Conservation (phyloP, 108 stramenopile genomes). For the Skeletonema grethae region DNA sequence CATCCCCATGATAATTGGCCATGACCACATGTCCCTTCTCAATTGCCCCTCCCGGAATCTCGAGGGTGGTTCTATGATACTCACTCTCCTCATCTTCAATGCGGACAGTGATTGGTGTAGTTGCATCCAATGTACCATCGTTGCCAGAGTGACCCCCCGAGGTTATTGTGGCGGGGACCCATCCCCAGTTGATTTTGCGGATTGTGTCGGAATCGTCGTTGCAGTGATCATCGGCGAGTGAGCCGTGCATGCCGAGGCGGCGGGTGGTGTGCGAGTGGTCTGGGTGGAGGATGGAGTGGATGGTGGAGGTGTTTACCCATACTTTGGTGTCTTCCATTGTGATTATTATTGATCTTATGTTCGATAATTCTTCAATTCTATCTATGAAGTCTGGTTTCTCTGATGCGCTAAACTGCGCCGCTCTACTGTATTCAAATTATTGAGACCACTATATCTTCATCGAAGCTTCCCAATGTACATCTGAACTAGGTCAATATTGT, state of each 20-base stretch:
- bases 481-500: too few species aligned
- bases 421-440: not conserved
- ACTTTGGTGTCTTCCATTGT: constrained; percentile 23
- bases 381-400: not conserved
- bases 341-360: too few species aligned
- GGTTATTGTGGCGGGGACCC: constrained; percentile 24
- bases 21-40: constrained; percentile 35
- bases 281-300: constrained; percentile 24
- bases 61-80: constrained; percentile 10
- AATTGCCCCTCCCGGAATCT: constrained; percentile 24
- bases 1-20: constrained; percentile 38
- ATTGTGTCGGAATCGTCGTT: not conserved
- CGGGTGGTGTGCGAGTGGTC: not conserved
- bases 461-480: too few species aligned
- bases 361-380: too few species aligned
- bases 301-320: constrained; percentile 20
- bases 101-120: constrained; percentile 11
- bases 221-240: not conserved
- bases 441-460: not conserved
- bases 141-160: constrained; percentile 7
- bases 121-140: constrained; percentile 12
- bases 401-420: not conserved
- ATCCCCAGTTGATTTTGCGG: constrained; percentile 42
- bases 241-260: constrained; percentile 12
- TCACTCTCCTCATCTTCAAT: constrained; percentile 32